phyloP scores from a whole-genome alignment of 2,329 filamentous ascomycete species.

The Botrytis elliptica region DNA sequence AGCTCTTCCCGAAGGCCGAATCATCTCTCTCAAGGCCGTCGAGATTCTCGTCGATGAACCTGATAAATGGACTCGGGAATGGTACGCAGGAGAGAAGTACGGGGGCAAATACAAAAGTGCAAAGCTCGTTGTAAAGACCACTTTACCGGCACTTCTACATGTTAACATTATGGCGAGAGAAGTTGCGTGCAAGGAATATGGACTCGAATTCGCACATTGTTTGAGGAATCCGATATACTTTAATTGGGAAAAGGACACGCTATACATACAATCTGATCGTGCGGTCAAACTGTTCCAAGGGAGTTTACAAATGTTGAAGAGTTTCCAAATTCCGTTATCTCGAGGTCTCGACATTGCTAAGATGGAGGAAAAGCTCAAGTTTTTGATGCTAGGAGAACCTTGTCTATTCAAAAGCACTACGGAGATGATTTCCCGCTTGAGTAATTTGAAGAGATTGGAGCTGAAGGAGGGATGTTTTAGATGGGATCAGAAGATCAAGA shows the following conservation, averaged over 20 bases:
- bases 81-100: not conserved
- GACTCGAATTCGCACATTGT: slow-evolving; percentile 2
- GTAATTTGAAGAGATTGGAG: not conserved
- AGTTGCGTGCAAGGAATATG: not conserved
- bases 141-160: not conserved
- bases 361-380: slow-evolving; percentile 11
- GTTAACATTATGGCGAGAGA: not conserved
- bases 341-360: slow-evolving; percentile 6
- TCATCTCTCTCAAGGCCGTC: not conserved
- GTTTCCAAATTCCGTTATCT: not conserved
- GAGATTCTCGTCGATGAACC: not conserved
- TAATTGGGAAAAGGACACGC: slow-evolving; percentile 1
- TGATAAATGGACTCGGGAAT: slow-evolving; percentile 1
- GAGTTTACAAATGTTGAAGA: not conserved
- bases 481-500: slow-evolving; percentile 3
- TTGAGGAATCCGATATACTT: slow-evolving; percentile 7
- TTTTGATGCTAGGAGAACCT: slow-evolving; percentile 8
- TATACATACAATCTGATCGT: slow-evolving; percentile 12
- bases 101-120: slow-evolving; percentile 8
- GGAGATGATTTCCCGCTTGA: not conserved
- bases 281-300: not conserved
- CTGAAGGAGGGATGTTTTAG: slow-evolving; percentile 8
- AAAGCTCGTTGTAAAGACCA: not conserved
- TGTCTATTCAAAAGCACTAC: slow-evolving; percentile 12
- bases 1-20: slow-evolving; percentile 4